Evolutionary conservation across 768 basidiomycete genomes (phyloP).

Genomic region (Boletales sp.): DNA sequence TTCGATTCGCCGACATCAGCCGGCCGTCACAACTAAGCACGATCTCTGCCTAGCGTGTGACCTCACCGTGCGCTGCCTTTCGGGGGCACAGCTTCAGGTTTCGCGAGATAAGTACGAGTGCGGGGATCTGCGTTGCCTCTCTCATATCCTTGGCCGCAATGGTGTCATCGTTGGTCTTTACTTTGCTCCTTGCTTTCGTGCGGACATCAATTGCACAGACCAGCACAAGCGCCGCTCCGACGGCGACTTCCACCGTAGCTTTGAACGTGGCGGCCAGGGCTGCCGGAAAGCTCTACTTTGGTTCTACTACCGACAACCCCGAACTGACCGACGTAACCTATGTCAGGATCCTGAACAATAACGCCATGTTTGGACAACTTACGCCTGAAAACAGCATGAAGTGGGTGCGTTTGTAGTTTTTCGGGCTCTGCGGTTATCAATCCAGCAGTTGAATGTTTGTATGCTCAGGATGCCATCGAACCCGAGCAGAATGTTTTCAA

Average conservation of each 20-base stretch:
- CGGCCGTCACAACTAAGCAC: no score
- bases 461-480: slow-evolving; percentile 16
- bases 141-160: neutral
- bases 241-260: neutral
- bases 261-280: slow-evolving; percentile 37
- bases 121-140: no score
- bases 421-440: neutral
- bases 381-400: slow-evolving; percentile 20
- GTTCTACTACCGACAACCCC: slow-evolving; percentile 45
- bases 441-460: neutral
- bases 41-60: no score
- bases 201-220: neutral
- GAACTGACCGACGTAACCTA: slow-evolving; percentile 37
- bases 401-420: slow-evolving; percentile 12
- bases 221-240: neutral
- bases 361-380: slow-evolving; percentile 16
- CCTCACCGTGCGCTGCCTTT: no score
- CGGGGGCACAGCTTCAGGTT: no score
- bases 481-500: slow-evolving; percentile 23
- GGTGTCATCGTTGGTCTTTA: slow-evolving; percentile 2
- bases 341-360: slow-evolving; percentile 3
- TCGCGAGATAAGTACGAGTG: no score
- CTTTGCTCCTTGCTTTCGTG: slow-evolving; percentile 5
- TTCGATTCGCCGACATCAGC: no score
- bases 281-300: slow-evolving; percentile 45